Percentiles rank a stretch among this genome's conserved stretches.
These are phyloP conservation scores for Cutaneotrichosporon sp. DNA, from an alignment of 1,284 basidiomycete species.

Conservation along the genomic window DNA sequence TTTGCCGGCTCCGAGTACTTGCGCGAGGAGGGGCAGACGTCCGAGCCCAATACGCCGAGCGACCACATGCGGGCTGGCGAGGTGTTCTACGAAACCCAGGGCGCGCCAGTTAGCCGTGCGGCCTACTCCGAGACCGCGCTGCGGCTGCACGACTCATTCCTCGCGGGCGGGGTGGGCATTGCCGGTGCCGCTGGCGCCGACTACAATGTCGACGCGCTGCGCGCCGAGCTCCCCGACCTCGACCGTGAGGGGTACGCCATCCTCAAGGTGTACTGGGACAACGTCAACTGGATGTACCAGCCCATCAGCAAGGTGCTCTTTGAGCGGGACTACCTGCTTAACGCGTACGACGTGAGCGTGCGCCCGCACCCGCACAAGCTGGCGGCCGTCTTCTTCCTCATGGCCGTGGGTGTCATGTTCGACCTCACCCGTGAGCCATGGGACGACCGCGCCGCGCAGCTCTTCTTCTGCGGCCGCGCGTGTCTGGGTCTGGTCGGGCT, in stretches of 20 bases:
- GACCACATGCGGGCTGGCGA: slow-evolving; percentile 2
- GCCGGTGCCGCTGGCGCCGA: background rate
- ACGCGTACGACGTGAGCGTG: slow-evolving; percentile 40
- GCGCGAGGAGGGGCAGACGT: slow-evolving; percentile 28
- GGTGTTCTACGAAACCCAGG: background rate
- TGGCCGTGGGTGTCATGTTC: slow-evolving; percentile 52
- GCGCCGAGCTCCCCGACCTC: slow-evolving; percentile 42
- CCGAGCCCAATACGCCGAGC: slow-evolving; percentile 5
- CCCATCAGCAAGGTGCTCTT: slow-evolving; percentile 45
- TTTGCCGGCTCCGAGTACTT: slow-evolving; percentile 41
- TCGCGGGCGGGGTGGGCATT: slow-evolving; percentile 5
- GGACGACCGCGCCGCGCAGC: slow-evolving; percentile 42
- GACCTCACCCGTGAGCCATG: slow-evolving; percentile 47
- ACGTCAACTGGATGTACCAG: slow-evolving; percentile 54
- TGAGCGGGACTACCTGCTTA: slow-evolving; percentile 46
- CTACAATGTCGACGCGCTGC: slow-evolving; percentile 7
- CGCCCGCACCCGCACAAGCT: slow-evolving; percentile 49
- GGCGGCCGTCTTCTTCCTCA: slow-evolving; percentile 51
- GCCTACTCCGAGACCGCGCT: slow-evolving; percentile 10
- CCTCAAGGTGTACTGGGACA: slow-evolving; percentile 49
- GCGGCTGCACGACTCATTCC: slow-evolving; percentile 8
- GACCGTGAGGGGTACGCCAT: slow-evolving; percentile 39
- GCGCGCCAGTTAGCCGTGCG: background rate
- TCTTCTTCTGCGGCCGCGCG: slow-evolving; percentile 46
- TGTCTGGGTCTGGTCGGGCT: slow-evolving; percentile 45